A percentile compares a stretch with the other conserved stretches of the same genome.
These are phyloP conservation scores for Ballota nigra DNA, from an alignment of 257 asterid genomes.

Conservation along the genomic window DNA sequence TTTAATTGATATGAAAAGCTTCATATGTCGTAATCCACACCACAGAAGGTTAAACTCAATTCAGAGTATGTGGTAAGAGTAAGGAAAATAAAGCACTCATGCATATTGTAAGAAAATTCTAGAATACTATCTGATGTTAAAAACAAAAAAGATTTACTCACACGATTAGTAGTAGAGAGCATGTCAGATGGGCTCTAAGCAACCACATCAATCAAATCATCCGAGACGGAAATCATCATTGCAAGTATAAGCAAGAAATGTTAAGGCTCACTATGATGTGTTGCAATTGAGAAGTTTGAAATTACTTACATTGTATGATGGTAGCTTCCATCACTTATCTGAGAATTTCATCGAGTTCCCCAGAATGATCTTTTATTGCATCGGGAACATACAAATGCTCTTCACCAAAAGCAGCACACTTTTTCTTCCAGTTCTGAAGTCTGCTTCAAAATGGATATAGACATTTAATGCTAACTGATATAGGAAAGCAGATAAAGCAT, in stretches of 20 bases:
- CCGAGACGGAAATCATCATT: too few relatives aligned
- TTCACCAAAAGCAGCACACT: slow-evolving; percentile 56
- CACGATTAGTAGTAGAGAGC: too few relatives aligned
- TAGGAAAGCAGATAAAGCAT: background rate
- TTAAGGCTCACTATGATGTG: slow-evolving; percentile 19
- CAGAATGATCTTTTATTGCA: slow-evolving; percentile 74
- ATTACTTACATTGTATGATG: slow-evolving; percentile 40
- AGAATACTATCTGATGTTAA: too few relatives aligned
- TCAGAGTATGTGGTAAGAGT: too few relatives aligned
- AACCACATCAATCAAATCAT: too few relatives aligned
- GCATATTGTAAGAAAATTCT: too few relatives aligned
- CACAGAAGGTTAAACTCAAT: too few relatives aligned
- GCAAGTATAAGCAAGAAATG: slow-evolving; percentile 10
- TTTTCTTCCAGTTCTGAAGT: slow-evolving; percentile 56
- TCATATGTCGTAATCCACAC: background rate
- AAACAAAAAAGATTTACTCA: too few relatives aligned
- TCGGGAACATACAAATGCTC: slow-evolving; percentile 54
- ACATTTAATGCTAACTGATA: too few relatives aligned
- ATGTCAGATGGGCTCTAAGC: too few relatives aligned
- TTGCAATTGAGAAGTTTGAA: slow-evolving; percentile 22
- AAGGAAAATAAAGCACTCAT: too few relatives aligned
- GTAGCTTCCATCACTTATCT: slow-evolving; percentile 35
- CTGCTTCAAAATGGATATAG: slow-evolving; percentile 44
- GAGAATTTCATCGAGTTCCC: slow-evolving; percentile 47
- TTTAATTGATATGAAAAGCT: slow-evolving; percentile 26